Conservation (phyloP, 345 rosid genomes). For the Kandelia obovata region DNA sequence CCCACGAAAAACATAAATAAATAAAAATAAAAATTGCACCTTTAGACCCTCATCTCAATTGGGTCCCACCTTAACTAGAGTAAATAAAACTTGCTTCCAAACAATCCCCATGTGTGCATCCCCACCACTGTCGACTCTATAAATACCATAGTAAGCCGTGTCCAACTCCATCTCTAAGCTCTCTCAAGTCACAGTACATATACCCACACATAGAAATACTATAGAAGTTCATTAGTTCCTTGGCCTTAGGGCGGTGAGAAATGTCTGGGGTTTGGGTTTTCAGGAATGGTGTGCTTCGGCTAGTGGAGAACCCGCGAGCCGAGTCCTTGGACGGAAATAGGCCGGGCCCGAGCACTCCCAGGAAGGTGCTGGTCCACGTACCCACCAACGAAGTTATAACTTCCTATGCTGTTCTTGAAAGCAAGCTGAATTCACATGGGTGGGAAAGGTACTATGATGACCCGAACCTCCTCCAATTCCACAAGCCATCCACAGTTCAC, state of each 20-base stretch:
- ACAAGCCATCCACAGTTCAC: constrained; percentile 54
- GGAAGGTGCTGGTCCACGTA: constrained; percentile 49
- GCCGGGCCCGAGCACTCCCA: constrained; percentile 20
- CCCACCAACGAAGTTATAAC: constrained; percentile 63
- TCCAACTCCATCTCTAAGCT: constrained; percentile 13
- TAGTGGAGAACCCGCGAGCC: constrained; percentile 54
- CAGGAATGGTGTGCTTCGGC: constrained; percentile 60
- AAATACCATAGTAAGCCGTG: constrained; percentile 23
- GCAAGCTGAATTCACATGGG: constrained; percentile 54
- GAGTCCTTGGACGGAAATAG: constrained; percentile 39
- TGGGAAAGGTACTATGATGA: constrained; percentile 79
- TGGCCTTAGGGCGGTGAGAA: not conserved
- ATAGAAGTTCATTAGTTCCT: not conserved
- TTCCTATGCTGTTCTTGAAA: constrained; percentile 56
- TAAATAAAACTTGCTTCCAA: constrained; percentile 16
- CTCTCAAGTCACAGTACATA: not conserved
- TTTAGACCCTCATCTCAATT: not conserved
- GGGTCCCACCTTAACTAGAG: constrained; percentile 18
- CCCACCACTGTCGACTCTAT: constrained; percentile 10
- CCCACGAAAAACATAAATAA: not conserved
- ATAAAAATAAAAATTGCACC: not conserved
- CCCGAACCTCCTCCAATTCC: constrained; percentile 68
- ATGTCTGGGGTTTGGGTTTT: constrained; percentile 91
- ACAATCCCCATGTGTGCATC: constrained; percentile 19
- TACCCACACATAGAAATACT: not conserved